phyloP scores from a whole-genome alignment of 2,329 filamentous ascomycete species.

The Cryphonectria parasitica region DNA sequence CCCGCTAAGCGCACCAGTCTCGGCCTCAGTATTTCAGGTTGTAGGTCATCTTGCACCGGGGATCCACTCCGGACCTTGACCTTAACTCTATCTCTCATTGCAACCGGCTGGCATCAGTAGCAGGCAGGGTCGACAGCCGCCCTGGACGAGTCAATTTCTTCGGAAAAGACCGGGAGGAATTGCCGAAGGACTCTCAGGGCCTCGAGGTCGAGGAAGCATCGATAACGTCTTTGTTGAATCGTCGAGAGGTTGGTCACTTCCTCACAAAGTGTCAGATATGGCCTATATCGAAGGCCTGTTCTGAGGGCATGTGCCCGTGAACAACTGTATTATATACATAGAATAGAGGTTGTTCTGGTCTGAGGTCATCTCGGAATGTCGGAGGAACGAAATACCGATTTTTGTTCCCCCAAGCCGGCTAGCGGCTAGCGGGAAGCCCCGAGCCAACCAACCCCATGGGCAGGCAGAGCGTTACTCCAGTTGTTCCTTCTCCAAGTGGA shows the following conservation, averaged over 20 bases:
- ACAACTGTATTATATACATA: neutral
- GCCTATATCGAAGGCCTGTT: neutral
- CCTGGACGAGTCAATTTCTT: neutral
- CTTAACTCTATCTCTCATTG: slow-evolving; percentile 2
- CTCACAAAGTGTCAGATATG: neutral
- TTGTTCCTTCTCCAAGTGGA: neutral
- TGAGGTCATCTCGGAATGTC: slow-evolving; percentile 9
- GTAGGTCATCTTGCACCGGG: neutral
- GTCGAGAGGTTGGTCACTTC: neutral
- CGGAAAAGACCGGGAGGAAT: neutral
- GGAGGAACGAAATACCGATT: slow-evolving; percentile 1
- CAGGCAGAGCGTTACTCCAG: neutral
- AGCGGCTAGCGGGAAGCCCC: neutral
- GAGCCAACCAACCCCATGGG: neutral
- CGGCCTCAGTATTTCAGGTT: neutral
- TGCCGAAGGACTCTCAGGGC: neutral
- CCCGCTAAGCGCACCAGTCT: neutral
- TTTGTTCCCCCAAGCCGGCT: neutral
- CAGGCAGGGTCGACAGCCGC: slow-evolving; percentile 1
- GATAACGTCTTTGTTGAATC: neutral
- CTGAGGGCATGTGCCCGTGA: neutral
- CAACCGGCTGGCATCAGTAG: neutral
- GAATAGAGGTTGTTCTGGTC: neutral
- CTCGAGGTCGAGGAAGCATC: neutral
- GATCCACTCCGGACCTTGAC: slow-evolving; percentile 11